These are phyloP conservation scores for Anastatica hierochuntica DNA, from an alignment of 345 rosid species.

Conservation along the genomic window DNA sequence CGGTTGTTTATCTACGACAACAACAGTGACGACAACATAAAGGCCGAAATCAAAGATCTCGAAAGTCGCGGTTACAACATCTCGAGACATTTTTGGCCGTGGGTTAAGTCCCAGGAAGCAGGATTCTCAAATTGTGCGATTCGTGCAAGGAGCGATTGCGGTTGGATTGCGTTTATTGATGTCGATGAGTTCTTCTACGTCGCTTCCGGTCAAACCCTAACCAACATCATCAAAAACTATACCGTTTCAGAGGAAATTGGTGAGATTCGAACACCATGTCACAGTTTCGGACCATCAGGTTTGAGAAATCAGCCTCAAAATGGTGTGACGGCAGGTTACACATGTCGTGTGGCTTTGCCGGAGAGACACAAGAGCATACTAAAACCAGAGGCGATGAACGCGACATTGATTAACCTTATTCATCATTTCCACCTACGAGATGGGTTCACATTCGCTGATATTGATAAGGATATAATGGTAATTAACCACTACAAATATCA, in stretches of 20 bases:
- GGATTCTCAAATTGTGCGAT: constrained; percentile 83
- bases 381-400: constrained; percentile 60
- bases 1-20: constrained; percentile 83
- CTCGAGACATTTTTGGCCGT: constrained; percentile 66
- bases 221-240: constrained; percentile 27
- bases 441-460: constrained; percentile 35
- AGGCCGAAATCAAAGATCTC: constrained; percentile 30
- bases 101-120: constrained; percentile 84
- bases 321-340: constrained; percentile 65
- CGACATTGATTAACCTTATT: constrained; percentile 62
- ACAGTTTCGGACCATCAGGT: constrained; percentile 76
- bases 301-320: constrained; percentile 28
- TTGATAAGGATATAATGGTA: constrained; percentile 40
- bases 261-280: constrained; percentile 51
- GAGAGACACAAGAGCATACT: constrained; percentile 93
- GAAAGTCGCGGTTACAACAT: constrained; percentile 29
- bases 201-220: constrained; percentile 30
- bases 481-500: constrained; percentile 84
- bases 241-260: constrained; percentile 23
- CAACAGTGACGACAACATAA: constrained; percentile 64
- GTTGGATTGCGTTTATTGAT: constrained; percentile 83
- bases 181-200: constrained; percentile 67
- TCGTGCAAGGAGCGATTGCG: constrained; percentile 45
- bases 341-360: constrained; percentile 42
- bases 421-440: constrained; percentile 68